Conservation (phyloP, 1,284 basidiomycete species). For the Puccinia triticina region DNA sequence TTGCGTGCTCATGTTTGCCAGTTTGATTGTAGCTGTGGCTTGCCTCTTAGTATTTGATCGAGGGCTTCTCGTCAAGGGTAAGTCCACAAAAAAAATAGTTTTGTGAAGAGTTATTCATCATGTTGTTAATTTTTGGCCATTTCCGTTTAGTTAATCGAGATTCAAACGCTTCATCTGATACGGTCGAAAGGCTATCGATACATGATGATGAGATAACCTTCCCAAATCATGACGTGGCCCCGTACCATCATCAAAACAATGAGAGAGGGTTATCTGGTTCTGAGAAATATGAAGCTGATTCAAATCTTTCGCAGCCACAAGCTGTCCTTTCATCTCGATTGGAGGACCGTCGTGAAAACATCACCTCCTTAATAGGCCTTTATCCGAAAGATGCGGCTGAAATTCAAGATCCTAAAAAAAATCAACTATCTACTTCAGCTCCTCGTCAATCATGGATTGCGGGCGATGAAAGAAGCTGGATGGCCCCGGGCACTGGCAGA, state of each 20-base stretch:
- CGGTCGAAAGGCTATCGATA: background rate
- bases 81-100: background rate
- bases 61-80: constrained; percentile 40
- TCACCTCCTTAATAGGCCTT: background rate
- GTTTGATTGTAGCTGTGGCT: constrained; percentile 31
- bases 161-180: background rate
- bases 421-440: background rate
- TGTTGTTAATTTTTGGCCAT: too few relatives aligned
- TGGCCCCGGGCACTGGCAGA: background rate
- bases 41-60: constrained; percentile 42
- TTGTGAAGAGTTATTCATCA: background rate
- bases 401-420: background rate
- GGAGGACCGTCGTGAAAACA: background rate
- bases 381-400: background rate
- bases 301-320: background rate
- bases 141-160: constrained; percentile 13
- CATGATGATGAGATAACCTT: constrained; percentile 17
- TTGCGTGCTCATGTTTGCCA: constrained; percentile 47
- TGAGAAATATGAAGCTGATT: background rate
- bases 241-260: background rate
- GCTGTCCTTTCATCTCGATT: background rate
- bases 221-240: background rate
- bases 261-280: background rate
- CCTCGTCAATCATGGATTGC: constrained; percentile 23
- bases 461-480: constrained; percentile 27